Percentiles rank a stretch among this genome's conserved stretches.
Evolutionary conservation across 106 monocot genomes (phyloP).

Genomic region (Acanthochlamys bracteata): DNA sequence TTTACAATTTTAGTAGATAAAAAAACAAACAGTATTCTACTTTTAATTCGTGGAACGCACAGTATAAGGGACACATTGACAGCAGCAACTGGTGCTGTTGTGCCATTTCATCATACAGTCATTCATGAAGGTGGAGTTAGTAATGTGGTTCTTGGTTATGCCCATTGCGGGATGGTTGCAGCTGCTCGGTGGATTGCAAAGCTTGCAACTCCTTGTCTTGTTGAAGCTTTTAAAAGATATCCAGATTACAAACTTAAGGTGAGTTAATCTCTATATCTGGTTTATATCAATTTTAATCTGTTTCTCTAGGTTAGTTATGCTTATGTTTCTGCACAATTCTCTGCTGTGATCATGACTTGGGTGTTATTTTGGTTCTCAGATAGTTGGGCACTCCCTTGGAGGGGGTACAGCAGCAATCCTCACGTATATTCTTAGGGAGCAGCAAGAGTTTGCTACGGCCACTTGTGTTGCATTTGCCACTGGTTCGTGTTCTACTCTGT

Average conservation of each 20-base stretch:
- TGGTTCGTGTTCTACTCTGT: conserved; percentile 62
- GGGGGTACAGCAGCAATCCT: conserved; percentile 92
- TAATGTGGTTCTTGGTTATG: conserved; percentile 85
- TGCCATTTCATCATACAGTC: conserved; percentile 94
- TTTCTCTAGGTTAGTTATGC: no score
- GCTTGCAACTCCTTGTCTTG: conserved; percentile 80
- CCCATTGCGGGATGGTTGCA: conserved; percentile 98
- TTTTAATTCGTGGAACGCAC: conserved; percentile 92
- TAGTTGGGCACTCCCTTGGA: conserved; percentile 93
- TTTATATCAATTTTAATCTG: no score
- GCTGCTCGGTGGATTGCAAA: conserved; percentile 97
- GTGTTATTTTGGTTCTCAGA: conserved; percentile 26
- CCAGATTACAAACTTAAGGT: conserved; percentile 84
- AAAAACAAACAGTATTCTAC: conserved; percentile 53
- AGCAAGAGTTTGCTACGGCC: conserved; percentile 53
- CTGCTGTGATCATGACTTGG: no score
- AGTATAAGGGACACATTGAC: conserved; percentile 97
- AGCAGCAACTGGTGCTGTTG: conserved; percentile 85
- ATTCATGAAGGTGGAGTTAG: conserved; percentile 73
- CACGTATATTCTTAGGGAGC: conserved; percentile 85
- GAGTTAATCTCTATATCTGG: conserved; percentile 1
- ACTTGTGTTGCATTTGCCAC: conserved; percentile 91
- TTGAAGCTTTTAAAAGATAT: conserved; percentile 49
- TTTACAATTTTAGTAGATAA: conserved; percentile 80
- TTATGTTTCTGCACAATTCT: no score